A percentile compares a stretch with the other conserved stretches of the same genome.
phyloP scores from a whole-genome alignment of 2,329 filamentous ascomycete genomes.

The Pochonia chlamydosporia region DNA sequence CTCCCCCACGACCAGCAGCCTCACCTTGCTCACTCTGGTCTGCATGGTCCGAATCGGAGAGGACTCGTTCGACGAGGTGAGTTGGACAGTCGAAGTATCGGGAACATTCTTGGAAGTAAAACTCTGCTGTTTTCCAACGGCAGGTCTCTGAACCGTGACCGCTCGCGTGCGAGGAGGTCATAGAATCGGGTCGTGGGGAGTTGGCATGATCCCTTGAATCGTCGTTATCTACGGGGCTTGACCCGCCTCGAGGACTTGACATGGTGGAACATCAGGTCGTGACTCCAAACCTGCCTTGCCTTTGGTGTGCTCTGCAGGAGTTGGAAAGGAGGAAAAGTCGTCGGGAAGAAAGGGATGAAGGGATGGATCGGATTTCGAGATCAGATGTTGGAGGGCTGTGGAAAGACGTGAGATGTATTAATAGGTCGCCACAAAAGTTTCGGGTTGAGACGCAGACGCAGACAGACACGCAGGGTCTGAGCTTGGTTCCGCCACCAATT shows the following conservation, averaged over 20 bases:
- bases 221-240: constrained; percentile 12
- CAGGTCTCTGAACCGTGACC: constrained; percentile 18
- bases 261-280: constrained; percentile 22
- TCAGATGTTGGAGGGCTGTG: background rate
- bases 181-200: background rate
- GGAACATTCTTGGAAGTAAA: constrained; percentile 38
- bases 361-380: background rate
- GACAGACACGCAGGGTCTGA: constrained; percentile 3
- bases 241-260: constrained; percentile 25
- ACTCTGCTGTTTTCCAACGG: constrained; percentile 31
- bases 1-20: background rate
- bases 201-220: constrained; percentile 4
- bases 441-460: background rate
- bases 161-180: constrained; percentile 6
- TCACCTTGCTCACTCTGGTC: background rate
- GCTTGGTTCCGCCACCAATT: constrained; percentile 2
- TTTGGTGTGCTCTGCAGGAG: too few species aligned
- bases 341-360: background rate
- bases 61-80: constrained; percentile 34
- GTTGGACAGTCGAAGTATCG: constrained; percentile 44
- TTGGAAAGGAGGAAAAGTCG: background rate
- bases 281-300: background rate
- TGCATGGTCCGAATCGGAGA: constrained; percentile 10
- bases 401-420: background rate
- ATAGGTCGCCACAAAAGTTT: background rate